Evolutionary conservation across 2,329 filamentous ascomycete species (phyloP), one percentile per base, ranked within the genome.

Genomic region (Lasiodiplodia hormozganensis): DNA sequence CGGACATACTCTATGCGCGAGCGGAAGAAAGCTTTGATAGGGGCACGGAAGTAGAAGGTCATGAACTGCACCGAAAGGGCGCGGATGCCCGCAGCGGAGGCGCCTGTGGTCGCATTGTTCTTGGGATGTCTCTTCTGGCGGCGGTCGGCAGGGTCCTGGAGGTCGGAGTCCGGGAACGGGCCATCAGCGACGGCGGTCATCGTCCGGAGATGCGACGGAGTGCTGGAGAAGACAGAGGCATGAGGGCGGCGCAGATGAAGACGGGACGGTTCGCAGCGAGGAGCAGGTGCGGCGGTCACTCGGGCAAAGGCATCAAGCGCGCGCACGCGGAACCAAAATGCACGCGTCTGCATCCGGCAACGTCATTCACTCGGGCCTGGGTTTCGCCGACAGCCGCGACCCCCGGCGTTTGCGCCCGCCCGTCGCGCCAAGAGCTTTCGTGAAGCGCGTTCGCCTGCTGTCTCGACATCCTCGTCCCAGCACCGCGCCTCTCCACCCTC

Each of bases 11-110:
- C 94, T 71, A 97, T 93, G 69, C 94, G 85, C 1, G 92, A 94
- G 70, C 93, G 88, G 81, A 97, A 97, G 78, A 97, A 97, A 18
- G 94, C 92, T 81, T 97, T 97, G 65, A 94, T 92, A 0, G 94
- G 94, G 0, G 93, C 93, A 68, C 94, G 87, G 77, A 97, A 97
- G 70, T 97, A 97, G 74, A 97, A 97, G 28, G 93, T 65, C 67
- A 68, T 64, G 90, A 67, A 97, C 87, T 74, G 93, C 85, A 76
- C 96, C 92, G 8, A 93, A 91, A 73, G 91, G 34, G 94, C 94
- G 57, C 94, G 91, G 71, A 94, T 92, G 51, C 92, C 89, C 25
- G 94, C 94, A 4, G 94, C 94, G 25, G 92, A 94, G n/a, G 92
- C 92, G 58, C 92, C 94, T 18, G 88, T 90, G 14, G 86, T 85